Percentiles rank a stretch among this genome's conserved stretches.
These are phyloP conservation scores for Fusarium zealandicum DNA, from an alignment of 2,329 filamentous ascomycete species.

Conservation along the genomic window DNA sequence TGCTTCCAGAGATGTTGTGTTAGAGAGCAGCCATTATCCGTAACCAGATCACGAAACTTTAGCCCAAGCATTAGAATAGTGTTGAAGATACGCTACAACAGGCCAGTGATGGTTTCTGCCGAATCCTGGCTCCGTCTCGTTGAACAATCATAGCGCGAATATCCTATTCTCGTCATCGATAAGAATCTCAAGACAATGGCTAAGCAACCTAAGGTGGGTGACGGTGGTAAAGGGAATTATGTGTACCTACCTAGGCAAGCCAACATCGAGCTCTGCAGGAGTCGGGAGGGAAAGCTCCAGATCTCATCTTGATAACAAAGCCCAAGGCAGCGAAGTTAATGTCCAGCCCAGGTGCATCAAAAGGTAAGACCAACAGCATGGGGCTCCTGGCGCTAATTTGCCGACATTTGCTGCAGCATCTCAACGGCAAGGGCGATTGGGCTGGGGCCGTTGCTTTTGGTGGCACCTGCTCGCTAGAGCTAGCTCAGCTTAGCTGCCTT, in stretches of 20 bases:
- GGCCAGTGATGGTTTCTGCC: no score
- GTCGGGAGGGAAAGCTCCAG: background rate
- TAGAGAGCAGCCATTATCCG: no score
- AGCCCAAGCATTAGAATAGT: no score
- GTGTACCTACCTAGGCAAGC: no score
- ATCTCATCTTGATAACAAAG: background rate
- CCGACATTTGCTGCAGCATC: background rate
- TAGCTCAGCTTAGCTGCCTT: background rate
- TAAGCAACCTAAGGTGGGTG: background rate
- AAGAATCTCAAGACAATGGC: no score
- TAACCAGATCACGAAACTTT: no score
- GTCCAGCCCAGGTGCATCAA: no score
- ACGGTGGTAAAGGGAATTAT: background rate
- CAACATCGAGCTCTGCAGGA: background rate
- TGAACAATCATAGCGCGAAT: no score
- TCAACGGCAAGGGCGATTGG: conserved; percentile 12
- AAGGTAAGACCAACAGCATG: background rate
- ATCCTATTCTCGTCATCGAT: no score
- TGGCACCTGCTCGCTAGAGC: conserved; percentile 1
- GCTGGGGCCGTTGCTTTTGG: conserved; percentile 5
- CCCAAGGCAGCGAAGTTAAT: no score
- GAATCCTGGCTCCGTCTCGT: no score
- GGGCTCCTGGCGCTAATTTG: background rate
- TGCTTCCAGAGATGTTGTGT: background rate
- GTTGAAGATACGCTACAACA: no score